Evolutionary conservation across 805 yeast genomes (phyloP).

Genomic region (Saccharomyces paradoxus): DNA sequence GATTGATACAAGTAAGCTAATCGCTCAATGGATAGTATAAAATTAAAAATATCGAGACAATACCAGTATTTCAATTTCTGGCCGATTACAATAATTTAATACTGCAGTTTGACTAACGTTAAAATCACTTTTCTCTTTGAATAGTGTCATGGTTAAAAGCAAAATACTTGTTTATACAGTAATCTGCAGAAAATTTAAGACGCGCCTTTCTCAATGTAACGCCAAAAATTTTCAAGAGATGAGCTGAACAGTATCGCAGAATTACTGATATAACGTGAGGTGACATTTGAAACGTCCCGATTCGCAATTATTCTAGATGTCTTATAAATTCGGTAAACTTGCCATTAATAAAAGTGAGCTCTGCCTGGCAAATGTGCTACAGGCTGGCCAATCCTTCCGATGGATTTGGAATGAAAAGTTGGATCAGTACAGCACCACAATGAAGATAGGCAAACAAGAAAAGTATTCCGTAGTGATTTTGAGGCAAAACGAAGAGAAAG

Average conservation of each 20-base stretch:
- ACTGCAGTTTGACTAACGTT: background rate
- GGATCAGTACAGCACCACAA: conserved; percentile 19
- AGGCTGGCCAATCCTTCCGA: conserved; percentile 31
- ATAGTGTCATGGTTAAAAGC: background rate
- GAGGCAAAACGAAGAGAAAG: conserved; percentile 47
- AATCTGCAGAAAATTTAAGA: background rate
- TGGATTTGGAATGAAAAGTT: conserved; percentile 22
- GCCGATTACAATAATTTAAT: background rate
- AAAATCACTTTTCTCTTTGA: background rate
- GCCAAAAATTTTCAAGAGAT: background rate
- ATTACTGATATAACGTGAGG: too few relatives aligned
- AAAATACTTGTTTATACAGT: background rate
- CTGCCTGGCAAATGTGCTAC: conserved; percentile 42
- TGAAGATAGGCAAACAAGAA: conserved; percentile 20
- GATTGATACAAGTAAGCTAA: background rate
- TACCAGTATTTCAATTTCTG: background rate
- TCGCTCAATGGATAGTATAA: background rate
- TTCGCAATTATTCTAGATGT: background rate
- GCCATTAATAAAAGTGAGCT: conserved; percentile 11
- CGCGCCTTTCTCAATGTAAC: background rate
- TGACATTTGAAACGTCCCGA: background rate
- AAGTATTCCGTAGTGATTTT: conserved; percentile 54
- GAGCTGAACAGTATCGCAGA: background rate
- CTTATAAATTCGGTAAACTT: conserved; percentile 7
- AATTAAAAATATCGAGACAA: background rate